Evolutionary conservation across 1,284 basidiomycete species (phyloP), one percentile per base, ranked within the genome.

Genomic region (Sporisorium sorghi): DNA sequence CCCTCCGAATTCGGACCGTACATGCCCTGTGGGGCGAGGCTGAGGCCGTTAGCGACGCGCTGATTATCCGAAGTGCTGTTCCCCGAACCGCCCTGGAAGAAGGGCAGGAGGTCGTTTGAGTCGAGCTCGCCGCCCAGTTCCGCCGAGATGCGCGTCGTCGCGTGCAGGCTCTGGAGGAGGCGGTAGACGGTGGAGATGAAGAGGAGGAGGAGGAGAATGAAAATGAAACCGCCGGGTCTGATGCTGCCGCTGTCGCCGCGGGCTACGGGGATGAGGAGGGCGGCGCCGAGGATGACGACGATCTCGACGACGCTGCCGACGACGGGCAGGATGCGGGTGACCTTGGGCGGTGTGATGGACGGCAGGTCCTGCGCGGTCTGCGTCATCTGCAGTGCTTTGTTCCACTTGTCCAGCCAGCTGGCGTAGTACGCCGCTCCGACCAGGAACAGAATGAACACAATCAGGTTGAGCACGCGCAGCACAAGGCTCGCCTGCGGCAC

Each of bases 371-470:
- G 69, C 0, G 70, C 66, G 11, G 61, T 73, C 42, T 70, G 56
- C 3, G 64, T 73, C 57, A 65, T 39, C 44, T 65, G 56, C 8
- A 78, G 47, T 5, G 69, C 70, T 2, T 56, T 58, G 30, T 78
- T 56, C 76, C 76, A 76, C 39, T 59, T 50, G 15, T 60, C 55
- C 26, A 78, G 21, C 64, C 68, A 78, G 32, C 35, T 57, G 2
- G 65, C 76, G 11, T 58, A 67, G 49, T 78, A 76, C 0, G 73
- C 70, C 3, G 64, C 61, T 2, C 58, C 60, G 17, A 78, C 66
- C 17, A 70, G 26, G 60, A 72, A 77, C n/a, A 78, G 74, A 3
- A 78, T 6, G 24, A 78, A 73, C 35, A 71, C 76, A 55, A 78
- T 48, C 28, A 78, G 48, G 65, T 78, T 78, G 26, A 78, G 49